Base-by-base conservation (phyloP, 2,329 filamentous ascomycete species). In the Passalora sequoiae region DNA sequence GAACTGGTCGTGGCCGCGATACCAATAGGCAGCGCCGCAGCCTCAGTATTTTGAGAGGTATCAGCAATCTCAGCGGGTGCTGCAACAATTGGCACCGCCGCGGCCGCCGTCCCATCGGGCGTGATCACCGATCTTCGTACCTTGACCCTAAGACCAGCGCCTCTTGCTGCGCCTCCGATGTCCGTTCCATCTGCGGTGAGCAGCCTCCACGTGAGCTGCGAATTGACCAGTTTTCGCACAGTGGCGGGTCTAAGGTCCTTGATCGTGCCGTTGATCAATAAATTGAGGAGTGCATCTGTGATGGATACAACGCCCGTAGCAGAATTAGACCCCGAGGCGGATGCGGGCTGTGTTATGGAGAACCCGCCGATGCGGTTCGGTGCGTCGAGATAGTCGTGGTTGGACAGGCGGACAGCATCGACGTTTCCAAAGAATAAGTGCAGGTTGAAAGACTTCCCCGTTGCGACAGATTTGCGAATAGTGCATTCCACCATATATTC, bases 261-360 rank as follows among this genome's bases (percentile, higher is more conserved):
- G 27, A 47, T 38, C 8, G 38, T 40, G 21, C 43, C 43, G n/a
- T 32, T 27, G 15, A 46, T 38, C 16, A 46, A 32, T 1, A 32
- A 38, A n/a, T 46, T 46, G 13, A 46, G 43, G 17, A 46, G 38
- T n/a, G 43, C 43, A 22, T 46, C 43, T 3, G 43, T 46, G 25
- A 46, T 25, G 3, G 38, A 25, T 1, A 42, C 43, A 7, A 46
- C 31, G 30, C 43, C 43, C 6, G 31, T 28, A 6, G 39, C 43
- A 5, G 25, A 19, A 22, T 21, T 46, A 12, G 24, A 32, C 4
- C 17, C 22, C 33, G 24, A 37, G 13, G 31, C 32, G 2, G 38
- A 38, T n/a, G 17, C 38, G 1, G 43, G 24, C 15, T 46, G 43
- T 8, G 43, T 42, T 13, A 46, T 27, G 19, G 43, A 30, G 24